phyloP scores from a whole-genome alignment of 148 eudicot genomes.

The Vaccinium myrtillus region DNA sequence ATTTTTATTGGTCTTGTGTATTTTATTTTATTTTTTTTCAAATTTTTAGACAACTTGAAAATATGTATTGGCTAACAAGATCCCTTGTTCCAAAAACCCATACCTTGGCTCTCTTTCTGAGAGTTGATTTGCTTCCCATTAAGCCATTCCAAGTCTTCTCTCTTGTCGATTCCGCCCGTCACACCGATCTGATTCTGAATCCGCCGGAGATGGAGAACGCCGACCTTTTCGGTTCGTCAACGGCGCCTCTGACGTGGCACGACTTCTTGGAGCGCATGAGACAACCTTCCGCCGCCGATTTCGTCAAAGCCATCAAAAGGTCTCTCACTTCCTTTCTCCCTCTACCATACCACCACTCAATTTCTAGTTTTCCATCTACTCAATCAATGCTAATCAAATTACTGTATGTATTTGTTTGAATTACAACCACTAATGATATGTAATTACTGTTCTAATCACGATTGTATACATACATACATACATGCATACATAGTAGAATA shows the following conservation, averaged over 20 bases:
- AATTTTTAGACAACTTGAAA: too few relatives aligned
- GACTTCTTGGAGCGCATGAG: slow-evolving; percentile 98
- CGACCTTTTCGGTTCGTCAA: slow-evolving; percentile 70
- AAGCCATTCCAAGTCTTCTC: not conserved
- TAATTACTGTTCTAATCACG: not conserved
- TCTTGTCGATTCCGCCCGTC: not conserved
- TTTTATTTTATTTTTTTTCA: too few relatives aligned
- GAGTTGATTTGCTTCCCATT: not conserved
- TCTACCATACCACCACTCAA: too few relatives aligned
- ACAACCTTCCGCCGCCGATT: slow-evolving; percentile 91
- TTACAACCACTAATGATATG: not conserved
- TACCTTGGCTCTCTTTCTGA: too few relatives aligned
- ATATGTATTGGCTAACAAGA: too few relatives aligned
- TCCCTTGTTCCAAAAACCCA: too few relatives aligned
- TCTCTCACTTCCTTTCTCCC: slow-evolving; percentile 6
- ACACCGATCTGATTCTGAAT: not conserved
- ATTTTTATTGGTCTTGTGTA: too few relatives aligned
- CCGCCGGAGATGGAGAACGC: slow-evolving; percentile 53
- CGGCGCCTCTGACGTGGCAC: slow-evolving; percentile 90
- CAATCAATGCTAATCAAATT: not conserved
- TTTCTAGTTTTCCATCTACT: not conserved
- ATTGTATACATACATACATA: not conserved
- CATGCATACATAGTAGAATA: too few relatives aligned
- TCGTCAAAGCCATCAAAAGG: slow-evolving; percentile 96
- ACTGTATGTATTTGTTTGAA: not conserved